Conservation (phyloP, 2,329 filamentous ascomycete genomes). For the Paracamarosporium sp. region DNA sequence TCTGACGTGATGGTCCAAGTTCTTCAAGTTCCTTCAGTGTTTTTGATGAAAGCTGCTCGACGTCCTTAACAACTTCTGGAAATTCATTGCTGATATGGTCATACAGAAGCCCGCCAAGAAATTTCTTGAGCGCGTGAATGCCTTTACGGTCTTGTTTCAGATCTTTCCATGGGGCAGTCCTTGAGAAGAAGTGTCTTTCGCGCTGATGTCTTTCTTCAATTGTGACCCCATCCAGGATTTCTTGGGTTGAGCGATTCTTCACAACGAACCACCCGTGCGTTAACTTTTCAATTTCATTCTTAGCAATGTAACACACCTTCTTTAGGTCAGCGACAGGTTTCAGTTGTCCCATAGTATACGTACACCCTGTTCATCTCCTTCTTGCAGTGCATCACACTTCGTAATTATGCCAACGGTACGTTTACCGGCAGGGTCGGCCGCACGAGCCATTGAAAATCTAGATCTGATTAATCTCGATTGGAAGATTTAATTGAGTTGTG, state of each 20-base stretch:
- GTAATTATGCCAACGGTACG: conserved; percentile 60
- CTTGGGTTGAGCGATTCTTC: conserved; percentile 16
- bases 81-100: conserved; percentile 11
- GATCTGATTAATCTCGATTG: not conserved
- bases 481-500: not conserved
- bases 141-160: conserved; percentile 9
- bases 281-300: conserved; percentile 14
- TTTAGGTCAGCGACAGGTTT: not conserved
- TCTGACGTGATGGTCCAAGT: conserved; percentile 13
- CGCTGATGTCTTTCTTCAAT: conserved; percentile 11
- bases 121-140: conserved; percentile 10
- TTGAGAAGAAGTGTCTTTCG: conserved; percentile 12
- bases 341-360: not conserved
- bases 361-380: conserved; percentile 14
- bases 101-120: conserved; percentile 14
- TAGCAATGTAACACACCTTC: conserved; percentile 14
- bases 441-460: conserved; percentile 35
- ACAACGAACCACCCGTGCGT: conserved; percentile 17
- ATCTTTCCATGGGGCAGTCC: conserved; percentile 8
- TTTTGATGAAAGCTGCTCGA: conserved; percentile 6
- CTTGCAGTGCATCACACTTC: conserved; percentile 43
- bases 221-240: conserved; percentile 11
- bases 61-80: conserved; percentile 12
- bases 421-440: conserved; percentile 52
- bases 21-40: conserved; percentile 8